A percentile compares a stretch with the other conserved stretches of the same genome.
phyloP scores from a whole-genome alignment of 257 asterid species.

The Euphrasia confusa region DNA sequence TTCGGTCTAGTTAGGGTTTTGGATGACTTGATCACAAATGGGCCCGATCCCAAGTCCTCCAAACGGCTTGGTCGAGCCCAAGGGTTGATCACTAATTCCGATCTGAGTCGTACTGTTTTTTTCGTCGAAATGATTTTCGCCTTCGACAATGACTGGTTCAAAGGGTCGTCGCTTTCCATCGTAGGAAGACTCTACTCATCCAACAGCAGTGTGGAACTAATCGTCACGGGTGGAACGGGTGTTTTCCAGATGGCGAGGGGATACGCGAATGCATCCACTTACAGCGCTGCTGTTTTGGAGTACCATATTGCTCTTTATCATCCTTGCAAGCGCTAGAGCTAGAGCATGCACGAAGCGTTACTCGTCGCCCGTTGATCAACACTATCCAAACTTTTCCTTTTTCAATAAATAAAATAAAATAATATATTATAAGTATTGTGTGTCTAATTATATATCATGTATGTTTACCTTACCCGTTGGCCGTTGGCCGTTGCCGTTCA shows the following conservation, averaged over 20 bases:
- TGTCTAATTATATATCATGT: no score
- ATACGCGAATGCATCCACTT: no score
- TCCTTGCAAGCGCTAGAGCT: no score
- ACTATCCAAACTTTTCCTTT: no score
- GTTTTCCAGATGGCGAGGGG: slow-evolving; percentile 19
- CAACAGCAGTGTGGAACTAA: slow-evolving; percentile 7
- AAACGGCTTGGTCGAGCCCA: slow-evolving; percentile 3
- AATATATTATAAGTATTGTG: no score
- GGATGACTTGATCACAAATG: slow-evolving; percentile 15
- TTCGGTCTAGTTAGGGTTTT: slow-evolving; percentile 17
- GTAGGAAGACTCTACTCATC: slow-evolving; percentile 2
- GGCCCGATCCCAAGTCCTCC: not conserved
- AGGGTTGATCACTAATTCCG: slow-evolving; percentile 20
- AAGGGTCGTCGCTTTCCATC: slow-evolving; percentile 14
- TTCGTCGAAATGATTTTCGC: not conserved
- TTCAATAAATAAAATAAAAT: no score
- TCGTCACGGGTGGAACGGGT: slow-evolving; percentile 26
- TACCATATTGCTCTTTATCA: no score
- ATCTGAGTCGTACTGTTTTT: not conserved
- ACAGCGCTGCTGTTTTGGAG: no score
- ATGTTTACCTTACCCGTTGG: no score
- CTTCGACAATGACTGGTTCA: slow-evolving; percentile 15
- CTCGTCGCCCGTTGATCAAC: no score
- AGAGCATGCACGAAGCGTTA: no score
- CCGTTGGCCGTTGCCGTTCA: no score